A percentile compares a stretch with the other conserved stretches of the same genome.
phyloP scores from a whole-genome alignment of 163 green algal genomes.

The Coccomyxa subellipsoidea region DNA sequence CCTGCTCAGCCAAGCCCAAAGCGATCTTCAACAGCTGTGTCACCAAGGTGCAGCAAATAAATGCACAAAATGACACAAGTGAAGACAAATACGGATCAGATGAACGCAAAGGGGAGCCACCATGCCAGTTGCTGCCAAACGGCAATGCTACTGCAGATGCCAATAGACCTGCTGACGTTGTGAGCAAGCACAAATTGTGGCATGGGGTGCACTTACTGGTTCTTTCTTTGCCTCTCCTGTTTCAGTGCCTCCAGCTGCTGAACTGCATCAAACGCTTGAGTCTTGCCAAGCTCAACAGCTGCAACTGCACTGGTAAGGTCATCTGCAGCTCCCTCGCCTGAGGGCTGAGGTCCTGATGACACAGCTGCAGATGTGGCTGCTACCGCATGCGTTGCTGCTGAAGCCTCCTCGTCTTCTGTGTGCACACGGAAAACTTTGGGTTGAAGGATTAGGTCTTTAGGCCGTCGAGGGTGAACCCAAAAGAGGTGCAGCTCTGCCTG shows the following conservation, averaged over 20 bases:
- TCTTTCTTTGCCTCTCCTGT: background rate
- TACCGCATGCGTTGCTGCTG: background rate
- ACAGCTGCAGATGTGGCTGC: background rate
- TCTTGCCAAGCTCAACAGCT: too few relatives aligned
- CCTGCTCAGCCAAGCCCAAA: constrained; percentile 16
- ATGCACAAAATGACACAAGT: background rate
- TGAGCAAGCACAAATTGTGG: background rate
- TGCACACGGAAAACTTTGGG: background rate
- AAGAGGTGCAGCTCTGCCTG: too few relatives aligned
- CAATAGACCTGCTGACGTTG: background rate
- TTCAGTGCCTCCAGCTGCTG: background rate
- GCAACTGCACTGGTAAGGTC: background rate
- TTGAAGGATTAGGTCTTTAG: too few relatives aligned
- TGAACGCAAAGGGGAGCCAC: too few relatives aligned
- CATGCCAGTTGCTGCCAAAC: too few relatives aligned
- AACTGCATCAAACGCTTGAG: background rate
- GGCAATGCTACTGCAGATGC: background rate
- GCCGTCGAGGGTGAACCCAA: too few relatives aligned
- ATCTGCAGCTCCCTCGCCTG: background rate
- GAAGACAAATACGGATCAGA: too few relatives aligned
- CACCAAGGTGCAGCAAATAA: background rate
- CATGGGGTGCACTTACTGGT: background rate
- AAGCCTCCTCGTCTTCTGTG: background rate
- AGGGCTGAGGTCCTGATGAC: background rate
- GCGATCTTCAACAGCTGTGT: background rate